Conservation (phyloP, 208 protist species). For the Acanthamoeba sp. region DNA sequence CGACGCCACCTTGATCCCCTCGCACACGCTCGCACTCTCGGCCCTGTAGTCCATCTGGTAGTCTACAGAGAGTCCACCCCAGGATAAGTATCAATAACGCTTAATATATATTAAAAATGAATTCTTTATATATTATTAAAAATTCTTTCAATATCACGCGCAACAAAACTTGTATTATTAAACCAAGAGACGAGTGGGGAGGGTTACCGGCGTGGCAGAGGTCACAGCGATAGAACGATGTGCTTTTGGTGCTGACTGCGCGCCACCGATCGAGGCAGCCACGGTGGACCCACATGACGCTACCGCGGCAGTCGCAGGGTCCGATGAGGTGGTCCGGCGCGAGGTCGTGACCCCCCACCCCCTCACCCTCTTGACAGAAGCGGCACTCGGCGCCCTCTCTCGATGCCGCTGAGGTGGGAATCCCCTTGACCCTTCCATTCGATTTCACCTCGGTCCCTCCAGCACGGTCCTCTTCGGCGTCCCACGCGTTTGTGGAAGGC, state of each 20-base stretch:
- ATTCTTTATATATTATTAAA: constrained; percentile 11
- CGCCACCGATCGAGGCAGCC: constrained; percentile 47
- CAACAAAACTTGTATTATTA: neutral
- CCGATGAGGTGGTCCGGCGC: constrained; percentile 45
- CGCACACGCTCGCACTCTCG: neutral
- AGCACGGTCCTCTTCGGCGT: no score
- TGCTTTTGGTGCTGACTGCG: constrained; percentile 17
- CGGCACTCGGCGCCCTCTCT: constrained; percentile 19
- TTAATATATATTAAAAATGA: neutral
- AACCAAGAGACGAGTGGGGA: neutral
- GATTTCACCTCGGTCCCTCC: no score
- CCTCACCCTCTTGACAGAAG: constrained; percentile 36
- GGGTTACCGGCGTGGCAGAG: constrained; percentile 23
- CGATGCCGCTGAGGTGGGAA: neutral
- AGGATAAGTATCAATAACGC: neutral
- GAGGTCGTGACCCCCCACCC: neutral
- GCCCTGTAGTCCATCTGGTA: constrained; percentile 48
- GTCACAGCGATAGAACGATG: constrained; percentile 46
- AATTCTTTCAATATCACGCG: neutral
- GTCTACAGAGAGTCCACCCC: no score
- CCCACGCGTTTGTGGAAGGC: no score
- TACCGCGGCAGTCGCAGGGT: constrained; percentile 12
- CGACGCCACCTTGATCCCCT: neutral
- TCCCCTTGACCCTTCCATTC: neutral
- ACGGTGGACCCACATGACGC: constrained; percentile 54